Conservation (phyloP, 1,284 basidiomycete species). For the Marasmius sp. region DNA sequence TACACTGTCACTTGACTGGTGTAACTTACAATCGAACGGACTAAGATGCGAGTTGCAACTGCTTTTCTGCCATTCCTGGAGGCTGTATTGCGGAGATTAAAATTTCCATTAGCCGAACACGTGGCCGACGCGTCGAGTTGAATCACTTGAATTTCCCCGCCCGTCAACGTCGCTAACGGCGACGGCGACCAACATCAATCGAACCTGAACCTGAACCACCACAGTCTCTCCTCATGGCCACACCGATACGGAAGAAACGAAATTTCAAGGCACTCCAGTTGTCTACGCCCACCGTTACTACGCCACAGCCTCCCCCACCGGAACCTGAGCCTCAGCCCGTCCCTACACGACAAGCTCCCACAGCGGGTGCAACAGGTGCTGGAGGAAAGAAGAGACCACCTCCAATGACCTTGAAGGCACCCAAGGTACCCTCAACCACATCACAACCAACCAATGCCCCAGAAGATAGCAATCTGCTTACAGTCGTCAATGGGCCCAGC, state of each 20-base stretch:
- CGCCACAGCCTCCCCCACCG: conserved; percentile 7
- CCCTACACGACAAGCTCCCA: conserved; percentile 12
- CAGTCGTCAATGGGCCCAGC: conserved; percentile 34
- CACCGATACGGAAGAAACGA: conserved; percentile 15
- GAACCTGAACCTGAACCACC: neutral
- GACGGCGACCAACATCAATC: neutral
- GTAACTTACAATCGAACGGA: too few relatives aligned
- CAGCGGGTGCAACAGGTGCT: conserved; percentile 5
- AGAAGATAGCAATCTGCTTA: conserved; percentile 32
- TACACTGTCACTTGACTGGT: neutral
- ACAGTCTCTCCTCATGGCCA: conserved; percentile 2
- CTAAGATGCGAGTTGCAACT: neutral
- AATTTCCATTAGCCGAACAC: neutral
- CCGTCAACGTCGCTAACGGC: neutral
- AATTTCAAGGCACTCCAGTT: conserved; percentile 12
- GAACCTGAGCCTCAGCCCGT: conserved; percentile 15
- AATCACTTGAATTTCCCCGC: neutral
- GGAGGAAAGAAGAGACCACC: conserved; percentile 52
- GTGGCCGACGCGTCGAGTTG: neutral
- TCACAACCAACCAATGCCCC: conserved; percentile 31
- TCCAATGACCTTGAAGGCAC: conserved; percentile 50
- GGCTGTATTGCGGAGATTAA: neutral
- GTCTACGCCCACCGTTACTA: conserved; percentile 3
- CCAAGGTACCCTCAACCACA: conserved; percentile 42
- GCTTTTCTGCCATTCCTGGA: neutral